Conservation (phyloP, 768 basidiomycete genomes). For the Candolleomyces efflorescens region DNA sequence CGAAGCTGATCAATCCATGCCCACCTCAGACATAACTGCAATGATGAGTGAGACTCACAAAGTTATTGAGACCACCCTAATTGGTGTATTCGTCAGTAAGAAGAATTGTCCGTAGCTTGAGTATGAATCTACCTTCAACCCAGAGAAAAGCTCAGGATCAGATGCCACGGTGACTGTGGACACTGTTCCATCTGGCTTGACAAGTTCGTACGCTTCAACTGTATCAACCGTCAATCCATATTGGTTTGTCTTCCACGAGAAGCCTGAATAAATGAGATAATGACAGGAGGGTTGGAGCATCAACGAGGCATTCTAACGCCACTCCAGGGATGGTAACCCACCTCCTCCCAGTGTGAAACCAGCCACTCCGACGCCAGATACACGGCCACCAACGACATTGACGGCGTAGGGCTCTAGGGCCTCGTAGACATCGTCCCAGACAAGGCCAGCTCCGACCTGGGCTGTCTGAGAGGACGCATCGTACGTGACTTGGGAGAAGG, state of each 20-base stretch:
- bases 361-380: slow-evolving; percentile 55
- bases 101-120: not conserved
- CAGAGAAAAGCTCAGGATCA: slow-evolving; percentile 38
- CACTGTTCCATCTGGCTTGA: slow-evolving; percentile 48
- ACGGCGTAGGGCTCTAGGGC: slow-evolving; percentile 45
- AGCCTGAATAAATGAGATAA: slow-evolving; percentile 39
- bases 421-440: slow-evolving; percentile 64
- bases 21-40: not conserved
- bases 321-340: slow-evolving; percentile 34
- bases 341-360: slow-evolving; percentile 60
- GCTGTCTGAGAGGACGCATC: slow-evolving; percentile 35
- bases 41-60: slow-evolving; percentile 22
- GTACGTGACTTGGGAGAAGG: slow-evolving; percentile 43
- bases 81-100: no score
- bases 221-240: slow-evolving; percentile 57
- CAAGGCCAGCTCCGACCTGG: slow-evolving; percentile 40
- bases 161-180: slow-evolving; percentile 28
- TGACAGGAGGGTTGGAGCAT: slow-evolving; percentile 14
- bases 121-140: slow-evolving; percentile 14
- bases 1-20: not conserved
- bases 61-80: slow-evolving; percentile 62
- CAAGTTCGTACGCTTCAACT: slow-evolving; percentile 51
- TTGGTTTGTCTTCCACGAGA: slow-evolving; percentile 62
- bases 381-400: slow-evolving; percentile 56
- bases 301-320: not conserved